Percentiles rank a stretch among this genome's conserved stretches.
phyloP scores from a whole-genome alignment of 352 stramenopile species.

The Globisporangium sylvaticum region DNA sequence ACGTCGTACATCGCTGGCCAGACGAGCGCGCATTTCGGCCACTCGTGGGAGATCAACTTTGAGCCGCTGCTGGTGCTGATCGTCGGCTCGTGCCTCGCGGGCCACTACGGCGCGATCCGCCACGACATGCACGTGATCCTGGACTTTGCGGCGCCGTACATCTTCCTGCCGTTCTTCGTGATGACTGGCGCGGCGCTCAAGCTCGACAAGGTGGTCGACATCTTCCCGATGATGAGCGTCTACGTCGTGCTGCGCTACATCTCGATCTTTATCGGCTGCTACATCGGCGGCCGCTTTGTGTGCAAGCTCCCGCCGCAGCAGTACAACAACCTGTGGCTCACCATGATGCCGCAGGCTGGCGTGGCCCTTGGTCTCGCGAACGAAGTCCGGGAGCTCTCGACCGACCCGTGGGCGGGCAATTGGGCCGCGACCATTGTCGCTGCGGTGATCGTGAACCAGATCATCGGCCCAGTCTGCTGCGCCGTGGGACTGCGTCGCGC shows the following conservation, averaged over 20 bases:
- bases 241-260: slow-evolving; percentile 57
- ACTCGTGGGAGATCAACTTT: slow-evolving; percentile 68
- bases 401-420: slow-evolving; percentile 47
- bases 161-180: slow-evolving; percentile 76
- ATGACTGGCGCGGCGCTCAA: slow-evolving; percentile 69
- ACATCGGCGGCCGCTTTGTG: slow-evolving; percentile 53
- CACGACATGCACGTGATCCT: slow-evolving; percentile 80
- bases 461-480: slow-evolving; percentile 62
- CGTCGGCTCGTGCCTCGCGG: slow-evolving; percentile 44
- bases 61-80: slow-evolving; percentile 70
- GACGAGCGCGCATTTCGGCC: slow-evolving; percentile 38
- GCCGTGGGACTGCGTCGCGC: slow-evolving; percentile 17
- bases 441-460: slow-evolving; percentile 69
- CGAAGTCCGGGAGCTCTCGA: slow-evolving; percentile 25
- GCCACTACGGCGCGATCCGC: slow-evolving; percentile 54
- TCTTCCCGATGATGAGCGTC: slow-evolving; percentile 60
- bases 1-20: slow-evolving; percentile 23
- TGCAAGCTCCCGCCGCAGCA: slow-evolving; percentile 51
- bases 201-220: slow-evolving; percentile 53
- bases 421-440: slow-evolving; percentile 64
- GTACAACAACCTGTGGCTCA: slow-evolving; percentile 78
- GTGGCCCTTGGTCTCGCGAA: slow-evolving; percentile 58
- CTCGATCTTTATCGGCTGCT: slow-evolving; percentile 58
- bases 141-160: slow-evolving; percentile 58
- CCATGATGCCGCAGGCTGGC: slow-evolving; percentile 64